These are phyloP conservation scores for Volvariella surrecta DNA, from an alignment of 1,284 basidiomycete species.

Conservation along the genomic window DNA sequence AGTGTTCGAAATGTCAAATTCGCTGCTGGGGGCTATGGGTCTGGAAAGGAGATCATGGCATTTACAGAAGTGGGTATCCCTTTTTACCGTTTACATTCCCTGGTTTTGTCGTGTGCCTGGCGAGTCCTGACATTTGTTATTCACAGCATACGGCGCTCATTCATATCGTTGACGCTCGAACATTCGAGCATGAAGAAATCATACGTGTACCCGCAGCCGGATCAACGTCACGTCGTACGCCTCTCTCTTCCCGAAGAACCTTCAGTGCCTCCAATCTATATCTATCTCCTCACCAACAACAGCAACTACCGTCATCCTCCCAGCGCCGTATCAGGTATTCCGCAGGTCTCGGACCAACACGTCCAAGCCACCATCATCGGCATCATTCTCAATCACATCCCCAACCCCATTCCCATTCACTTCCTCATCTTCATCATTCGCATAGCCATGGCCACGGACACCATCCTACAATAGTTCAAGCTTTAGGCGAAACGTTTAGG, in stretches of 20 bases:
- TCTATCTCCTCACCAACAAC: conserved; percentile 3
- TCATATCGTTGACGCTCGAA: conserved; percentile 73
- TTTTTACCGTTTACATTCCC: not conserved
- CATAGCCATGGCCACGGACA: not conserved
- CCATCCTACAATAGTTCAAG: conserved; percentile 29
- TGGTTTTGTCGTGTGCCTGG: not conserved
- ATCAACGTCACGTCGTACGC: conserved; percentile 8
- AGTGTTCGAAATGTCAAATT: conserved; percentile 76
- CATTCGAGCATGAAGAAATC: conserved; percentile 69
- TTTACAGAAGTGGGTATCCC: conserved; percentile 70
- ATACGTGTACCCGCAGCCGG: conserved; percentile 45
- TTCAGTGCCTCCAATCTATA: conserved; percentile 2
- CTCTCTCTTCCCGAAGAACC: conserved; percentile 5
- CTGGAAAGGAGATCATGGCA: conserved; percentile 58
- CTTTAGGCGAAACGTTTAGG: conserved; percentile 49
- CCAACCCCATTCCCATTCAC: conserved; percentile 12
- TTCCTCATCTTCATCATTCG: conserved; percentile 18
- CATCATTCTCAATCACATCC: not conserved
- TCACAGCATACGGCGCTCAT: conserved; percentile 43
- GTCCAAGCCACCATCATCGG: not conserved
- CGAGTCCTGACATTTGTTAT: not conserved
- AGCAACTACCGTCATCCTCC: conserved; percentile 5
- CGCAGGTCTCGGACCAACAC: not conserved
- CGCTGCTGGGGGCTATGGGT: conserved; percentile 36
- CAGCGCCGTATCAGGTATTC: conserved; percentile 4